Base-by-base conservation (phyloP, 164 flowering plant species). In the Vitis rupestris region DNA sequence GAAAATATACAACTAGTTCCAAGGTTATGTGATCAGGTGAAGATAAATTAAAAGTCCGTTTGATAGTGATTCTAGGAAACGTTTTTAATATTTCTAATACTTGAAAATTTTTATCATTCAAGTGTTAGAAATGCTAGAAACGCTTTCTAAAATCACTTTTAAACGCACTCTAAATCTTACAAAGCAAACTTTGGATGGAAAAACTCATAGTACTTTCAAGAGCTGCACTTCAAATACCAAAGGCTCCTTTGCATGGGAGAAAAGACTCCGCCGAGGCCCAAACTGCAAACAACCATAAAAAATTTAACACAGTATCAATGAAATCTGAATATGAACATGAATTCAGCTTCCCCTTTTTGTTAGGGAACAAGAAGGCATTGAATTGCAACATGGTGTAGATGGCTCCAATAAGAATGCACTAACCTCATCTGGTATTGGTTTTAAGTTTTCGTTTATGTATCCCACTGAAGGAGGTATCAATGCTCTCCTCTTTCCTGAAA, bases 361-460 rank as follows among this genome's bases (percentile, higher is more conserved):
- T 31, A 31, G 7, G 44, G 44, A 31, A 31, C 44, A 31, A 23
- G 0, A 23, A 23, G 27, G 27, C 27, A 23, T 23, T 23, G 2
- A 23, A 23, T 23, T 23, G 27, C 27, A 0, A 23, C 27, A 23
- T 23, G 27, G 44, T 4, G 44, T 16, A 37, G 12, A 47, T 15
- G 27, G 50, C 29, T 15, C 12, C 0, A 29, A 59, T 9, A 23
- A 27, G 44, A 31, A 31, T 31, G 44, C 44, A 0, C 44, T 4
- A 68, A 93, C 99, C 97, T 95, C 99, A 31, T 88, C 90, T 6
- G 97, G 99, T 10, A 91, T 80, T 37, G 99, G 99, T 74, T 87
- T 68, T 77, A 95, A 73, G 72, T 79, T 81, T 64, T 86, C 97
- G 17, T 80, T 87, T 56, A 84, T 66, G 72, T 95, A 95, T 73